phyloP scores from a whole-genome alignment of 148 eudicot genomes.

The Pharnaceum exiguum region DNA sequence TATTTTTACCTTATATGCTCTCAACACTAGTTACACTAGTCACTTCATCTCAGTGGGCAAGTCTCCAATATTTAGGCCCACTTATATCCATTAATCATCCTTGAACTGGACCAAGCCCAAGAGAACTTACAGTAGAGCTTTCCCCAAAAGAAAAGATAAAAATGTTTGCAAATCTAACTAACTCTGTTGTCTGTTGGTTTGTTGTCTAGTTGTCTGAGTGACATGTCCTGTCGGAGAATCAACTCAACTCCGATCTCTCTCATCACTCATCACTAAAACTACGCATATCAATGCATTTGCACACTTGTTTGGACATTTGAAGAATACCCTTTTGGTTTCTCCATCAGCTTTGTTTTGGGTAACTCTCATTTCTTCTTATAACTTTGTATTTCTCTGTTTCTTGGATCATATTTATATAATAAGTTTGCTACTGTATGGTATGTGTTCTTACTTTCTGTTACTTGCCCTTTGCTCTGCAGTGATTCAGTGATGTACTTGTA shows the following conservation, averaged over 20 bases:
- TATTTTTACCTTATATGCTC: too few species aligned
- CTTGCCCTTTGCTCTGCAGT: slow-evolving; percentile 13
- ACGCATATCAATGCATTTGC: too few species aligned
- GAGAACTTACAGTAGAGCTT: too few species aligned
- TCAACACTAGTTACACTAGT: too few species aligned
- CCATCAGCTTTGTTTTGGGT: slow-evolving; percentile 4
- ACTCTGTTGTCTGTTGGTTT: background rate
- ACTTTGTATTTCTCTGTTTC: background rate
- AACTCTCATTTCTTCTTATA: background rate
- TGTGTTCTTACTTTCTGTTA: background rate
- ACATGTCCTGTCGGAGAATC: slow-evolving; percentile 14
- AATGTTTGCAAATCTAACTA: slow-evolving; percentile 4
- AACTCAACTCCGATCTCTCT: slow-evolving; percentile 9
- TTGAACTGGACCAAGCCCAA: too few species aligned
- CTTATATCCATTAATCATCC: too few species aligned
- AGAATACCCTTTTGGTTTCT: slow-evolving; percentile 11
- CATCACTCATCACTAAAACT: too few species aligned
- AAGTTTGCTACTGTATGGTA: background rate
- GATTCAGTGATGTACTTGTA: too few species aligned
- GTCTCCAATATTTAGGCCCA: too few species aligned
- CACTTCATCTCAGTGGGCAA: too few species aligned
- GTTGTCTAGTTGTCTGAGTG: slow-evolving; percentile 24
- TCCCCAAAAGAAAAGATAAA: too few species aligned
- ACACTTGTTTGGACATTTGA: slow-evolving; percentile 2
- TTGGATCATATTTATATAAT: slow-evolving; percentile 3